Evolutionary conservation across 2,329 filamentous ascomycete genomes (phyloP), one percentile per base, ranked within the genome.

Genomic region (Aspergillus clavatus): DNA sequence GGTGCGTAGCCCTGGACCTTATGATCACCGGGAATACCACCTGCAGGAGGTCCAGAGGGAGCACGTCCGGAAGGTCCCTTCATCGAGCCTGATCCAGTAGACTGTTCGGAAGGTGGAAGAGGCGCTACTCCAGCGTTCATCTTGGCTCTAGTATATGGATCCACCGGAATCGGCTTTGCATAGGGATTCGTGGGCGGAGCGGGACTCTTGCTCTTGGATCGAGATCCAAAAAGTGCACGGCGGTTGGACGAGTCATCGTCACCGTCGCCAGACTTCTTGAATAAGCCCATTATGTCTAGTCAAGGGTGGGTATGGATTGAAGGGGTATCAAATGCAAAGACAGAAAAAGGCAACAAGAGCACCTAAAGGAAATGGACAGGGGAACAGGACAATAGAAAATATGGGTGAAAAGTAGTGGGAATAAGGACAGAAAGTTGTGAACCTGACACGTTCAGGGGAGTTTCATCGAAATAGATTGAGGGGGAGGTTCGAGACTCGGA

Each of bases 161-260:
- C 77, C 43, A 68, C 65, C 43, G 69, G 66, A 22, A 75, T 71
- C 5, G 76, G 69, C 39, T 76, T 73, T 35, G 78, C 78, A 54
- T 81, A 81, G 19, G 79, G 80, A 58, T 83, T 79, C 22, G 69
- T 68, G 27, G 71, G 62, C 24, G 75, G 69, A 22, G 73, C 70
- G 22, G 76, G 69, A 43, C 71, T 73, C 62, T 80, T 80, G 54
- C 70, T 72, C 62, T 79, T 81, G 40, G 72, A 74, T 52, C 75
- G 70, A 53, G 70, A 71, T 52, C 79, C 78, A 56, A 83, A 83
- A 24, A 83, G 75, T n/a, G 78, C 77, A 45, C 69, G 70, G 62
- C 79, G 76, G 62, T 71, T 74, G 29, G 67, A 66, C 41, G 69
- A 68, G 47, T 77, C 70, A 38, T 77, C 74, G 52, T 77, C 77